Evolutionary conservation across 495 filamentous ascomycete species (phyloP).

Genomic region (Rhypophila decipiens): DNA sequence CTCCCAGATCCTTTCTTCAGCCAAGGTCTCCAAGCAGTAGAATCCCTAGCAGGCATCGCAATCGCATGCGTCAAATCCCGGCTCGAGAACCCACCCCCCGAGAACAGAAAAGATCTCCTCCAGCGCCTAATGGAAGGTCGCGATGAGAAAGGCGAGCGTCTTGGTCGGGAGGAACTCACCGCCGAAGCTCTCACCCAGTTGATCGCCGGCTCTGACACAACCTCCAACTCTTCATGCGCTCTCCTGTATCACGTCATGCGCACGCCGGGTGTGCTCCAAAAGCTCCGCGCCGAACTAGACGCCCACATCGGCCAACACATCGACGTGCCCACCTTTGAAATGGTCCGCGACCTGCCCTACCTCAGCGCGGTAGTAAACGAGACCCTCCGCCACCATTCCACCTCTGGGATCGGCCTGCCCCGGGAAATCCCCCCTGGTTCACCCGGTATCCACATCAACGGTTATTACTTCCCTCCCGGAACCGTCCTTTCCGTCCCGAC

Average conservation of each 20-base stretch:
- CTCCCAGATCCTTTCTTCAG: conserved; percentile 64
- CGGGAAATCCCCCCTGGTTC: conserved; percentile 64
- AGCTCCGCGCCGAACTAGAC: conserved; percentile 69
- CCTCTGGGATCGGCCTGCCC: conserved; percentile 82
- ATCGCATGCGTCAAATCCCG: conserved; percentile 73
- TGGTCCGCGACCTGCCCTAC: conserved; percentile 71
- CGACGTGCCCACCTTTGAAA: conserved; percentile 61
- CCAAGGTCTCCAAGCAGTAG: conserved; percentile 55
- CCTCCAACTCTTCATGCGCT: conserved; percentile 82
- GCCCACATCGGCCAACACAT: conserved; percentile 52
- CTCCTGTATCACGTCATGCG: conserved; percentile 69
- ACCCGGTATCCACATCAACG: conserved; percentile 34
- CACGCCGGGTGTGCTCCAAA: conserved; percentile 65
- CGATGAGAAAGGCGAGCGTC: conserved; percentile 66
- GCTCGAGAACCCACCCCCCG: conserved; percentile 57
- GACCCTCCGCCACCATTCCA: conserved; percentile 83
- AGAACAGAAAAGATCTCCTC: conserved; percentile 67
- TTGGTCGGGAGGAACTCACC: conserved; percentile 73
- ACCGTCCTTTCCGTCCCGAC: conserved; percentile 78
- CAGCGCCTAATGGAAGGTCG: conserved; percentile 81
- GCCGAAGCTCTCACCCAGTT: conserved; percentile 86
- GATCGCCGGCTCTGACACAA: conserved; percentile 87
- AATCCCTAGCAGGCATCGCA: conserved; percentile 67
- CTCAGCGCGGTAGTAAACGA: conserved; percentile 79
- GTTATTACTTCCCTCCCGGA: conserved; percentile 64